Percentiles rank a stretch among this genome's conserved stretches.
Conservation (phyloP, 2,329 filamentous ascomycete species). For the Fusarium nematophilum region DNA sequence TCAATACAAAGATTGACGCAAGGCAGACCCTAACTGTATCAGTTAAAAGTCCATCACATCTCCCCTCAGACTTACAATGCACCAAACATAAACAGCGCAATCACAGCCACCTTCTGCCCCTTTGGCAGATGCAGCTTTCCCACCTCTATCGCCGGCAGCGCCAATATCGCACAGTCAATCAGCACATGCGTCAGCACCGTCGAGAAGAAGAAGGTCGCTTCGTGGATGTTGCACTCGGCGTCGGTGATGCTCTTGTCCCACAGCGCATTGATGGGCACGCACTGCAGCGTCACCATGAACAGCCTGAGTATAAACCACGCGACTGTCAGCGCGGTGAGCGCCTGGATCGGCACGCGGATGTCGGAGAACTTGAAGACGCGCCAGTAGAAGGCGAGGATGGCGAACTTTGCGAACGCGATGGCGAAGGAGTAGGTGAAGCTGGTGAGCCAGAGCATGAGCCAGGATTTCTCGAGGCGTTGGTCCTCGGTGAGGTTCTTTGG, state of each 20-base stretch:
- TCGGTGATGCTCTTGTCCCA: conserved; percentile 46
- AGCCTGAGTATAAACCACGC: conserved; percentile 46
- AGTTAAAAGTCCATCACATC: neutral
- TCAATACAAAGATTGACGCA: conserved; percentile 44
- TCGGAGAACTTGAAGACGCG: conserved; percentile 45
- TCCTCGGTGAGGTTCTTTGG: conserved; percentile 23
- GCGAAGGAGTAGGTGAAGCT: conserved; percentile 45
- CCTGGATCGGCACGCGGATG: conserved; percentile 44
- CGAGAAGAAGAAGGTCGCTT: conserved; percentile 48
- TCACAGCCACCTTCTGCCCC: conserved; percentile 45
- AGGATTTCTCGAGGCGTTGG: conserved; percentile 26
- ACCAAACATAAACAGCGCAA: conserved; percentile 46
- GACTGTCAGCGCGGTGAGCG: conserved; percentile 37
- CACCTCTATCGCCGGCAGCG: conserved; percentile 47
- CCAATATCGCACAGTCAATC: conserved; percentile 48
- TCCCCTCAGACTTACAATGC: conserved; percentile 39
- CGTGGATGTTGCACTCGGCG: conserved; percentile 45
- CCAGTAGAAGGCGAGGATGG: conserved; percentile 47
- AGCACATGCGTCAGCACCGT: conserved; percentile 47
- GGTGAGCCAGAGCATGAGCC: conserved; percentile 40
- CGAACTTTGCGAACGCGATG: conserved; percentile 45
- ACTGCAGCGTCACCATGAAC: conserved; percentile 49
- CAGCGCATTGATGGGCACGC: conserved; percentile 47
- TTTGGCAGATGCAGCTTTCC: conserved; percentile 44
- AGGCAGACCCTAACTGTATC: conserved; percentile 31